These are phyloP conservation scores for Claviceps lovelessii DNA, from an alignment of 2,329 filamentous ascomycete species.

Conservation along the genomic window DNA sequence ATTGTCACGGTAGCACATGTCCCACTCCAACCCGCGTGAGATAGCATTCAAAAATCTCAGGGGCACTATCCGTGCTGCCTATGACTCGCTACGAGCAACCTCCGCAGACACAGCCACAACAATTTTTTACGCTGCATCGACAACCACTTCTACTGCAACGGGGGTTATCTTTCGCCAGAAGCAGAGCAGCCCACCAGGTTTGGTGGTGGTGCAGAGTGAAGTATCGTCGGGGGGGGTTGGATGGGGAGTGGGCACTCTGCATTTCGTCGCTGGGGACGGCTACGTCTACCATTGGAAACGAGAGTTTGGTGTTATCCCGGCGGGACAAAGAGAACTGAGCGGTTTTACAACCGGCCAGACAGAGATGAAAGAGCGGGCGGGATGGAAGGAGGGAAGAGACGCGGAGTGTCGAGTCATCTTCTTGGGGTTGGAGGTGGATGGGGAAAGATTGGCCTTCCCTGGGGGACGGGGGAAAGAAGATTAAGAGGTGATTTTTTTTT, in stretches of 20 bases:
- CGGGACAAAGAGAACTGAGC: neutral
- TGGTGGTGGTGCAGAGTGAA: no score
- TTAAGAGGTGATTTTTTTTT: neutral
- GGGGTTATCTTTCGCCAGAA: neutral
- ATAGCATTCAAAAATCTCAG: slow-evolving; percentile 47
- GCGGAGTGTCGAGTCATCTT: slow-evolving; percentile 37
- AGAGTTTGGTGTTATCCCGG: neutral
- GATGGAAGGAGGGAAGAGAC: neutral
- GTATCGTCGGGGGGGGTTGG: no score
- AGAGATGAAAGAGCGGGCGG: neutral
- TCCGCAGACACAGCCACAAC: slow-evolving; percentile 52
- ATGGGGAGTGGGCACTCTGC: slow-evolving; percentile 21
- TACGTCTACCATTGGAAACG: neutral
- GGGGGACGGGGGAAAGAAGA: neutral
- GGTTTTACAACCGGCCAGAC: neutral
- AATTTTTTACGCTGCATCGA: slow-evolving; percentile 22
- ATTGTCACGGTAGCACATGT: slow-evolving; percentile 33
- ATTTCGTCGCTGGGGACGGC: slow-evolving; percentile 24
- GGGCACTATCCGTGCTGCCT: slow-evolving; percentile 37
- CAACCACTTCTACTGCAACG: neutral
- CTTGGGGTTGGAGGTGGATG: slow-evolving; percentile 35
- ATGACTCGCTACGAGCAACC: slow-evolving; percentile 42
- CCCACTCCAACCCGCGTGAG: slow-evolving; percentile 42
- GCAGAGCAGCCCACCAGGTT: no score
- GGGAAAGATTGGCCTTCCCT: no score